Evolutionary conservation across 202 grass and related monocot species (phyloP).

Genomic region (Musa balbisiana): DNA sequence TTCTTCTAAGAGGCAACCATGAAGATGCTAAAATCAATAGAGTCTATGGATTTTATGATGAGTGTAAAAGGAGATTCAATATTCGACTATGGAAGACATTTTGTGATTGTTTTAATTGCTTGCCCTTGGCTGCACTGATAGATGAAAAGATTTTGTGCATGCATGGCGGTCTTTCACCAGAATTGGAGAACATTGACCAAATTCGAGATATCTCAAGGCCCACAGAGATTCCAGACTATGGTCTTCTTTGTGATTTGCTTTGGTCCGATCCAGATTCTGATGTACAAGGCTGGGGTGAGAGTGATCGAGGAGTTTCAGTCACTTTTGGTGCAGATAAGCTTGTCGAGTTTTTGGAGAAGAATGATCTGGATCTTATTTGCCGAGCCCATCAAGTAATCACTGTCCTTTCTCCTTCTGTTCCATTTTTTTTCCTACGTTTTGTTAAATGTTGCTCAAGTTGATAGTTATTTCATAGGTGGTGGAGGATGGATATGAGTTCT

Average conservation of each 20-base stretch:
- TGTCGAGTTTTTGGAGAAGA: constrained; percentile 68
- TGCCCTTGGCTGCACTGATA: constrained; percentile 55
- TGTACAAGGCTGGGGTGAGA: constrained; percentile 53
- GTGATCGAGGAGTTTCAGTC: constrained; percentile 57
- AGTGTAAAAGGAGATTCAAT: constrained; percentile 66
- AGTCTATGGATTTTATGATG: constrained; percentile 70
- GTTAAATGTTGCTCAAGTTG: background rate
- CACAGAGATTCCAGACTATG: constrained; percentile 60
- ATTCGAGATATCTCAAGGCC: constrained; percentile 53
- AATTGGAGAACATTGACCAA: constrained; percentile 46
- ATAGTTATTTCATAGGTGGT: constrained; percentile 47
- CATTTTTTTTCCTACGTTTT: background rate
- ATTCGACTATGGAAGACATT: constrained; percentile 67
- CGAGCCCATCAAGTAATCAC: constrained; percentile 61
- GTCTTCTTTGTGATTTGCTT: constrained; percentile 62
- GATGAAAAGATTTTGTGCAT: constrained; percentile 67
- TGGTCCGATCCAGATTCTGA: constrained; percentile 59
- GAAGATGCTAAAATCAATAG: constrained; percentile 80
- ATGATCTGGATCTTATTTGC: constrained; percentile 64
- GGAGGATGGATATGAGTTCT: constrained; percentile 94
- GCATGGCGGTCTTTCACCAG: constrained; percentile 65
- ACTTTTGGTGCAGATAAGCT: constrained; percentile 65
- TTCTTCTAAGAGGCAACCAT: constrained; percentile 53
- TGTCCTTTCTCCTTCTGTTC: background rate
- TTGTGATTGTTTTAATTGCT: constrained; percentile 68